Conservation (phyloP, 2,329 filamentous ascomycete species). For the Bipolaris bicolor region DNA sequence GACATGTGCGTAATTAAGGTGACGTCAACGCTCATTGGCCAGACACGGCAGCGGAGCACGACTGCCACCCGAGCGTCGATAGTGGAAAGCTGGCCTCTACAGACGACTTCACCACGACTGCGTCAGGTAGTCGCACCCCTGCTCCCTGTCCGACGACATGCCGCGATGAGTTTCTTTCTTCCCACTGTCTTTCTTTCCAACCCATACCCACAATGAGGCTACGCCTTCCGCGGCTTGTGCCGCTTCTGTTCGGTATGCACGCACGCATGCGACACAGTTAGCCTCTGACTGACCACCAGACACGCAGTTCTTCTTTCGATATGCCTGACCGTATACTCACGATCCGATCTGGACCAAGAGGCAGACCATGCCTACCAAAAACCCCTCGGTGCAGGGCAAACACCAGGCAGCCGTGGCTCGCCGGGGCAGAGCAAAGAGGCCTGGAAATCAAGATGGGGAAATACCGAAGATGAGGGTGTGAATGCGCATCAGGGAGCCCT, state of each 20-base stretch:
- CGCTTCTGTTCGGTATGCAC: conserved; percentile 44
- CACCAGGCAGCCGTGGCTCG: conserved; percentile 10
- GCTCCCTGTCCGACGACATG: conserved; percentile 26
- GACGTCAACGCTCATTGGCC: conserved; percentile 44
- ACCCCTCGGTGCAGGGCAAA: conserved; percentile 24
- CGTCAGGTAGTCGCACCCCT: conserved; percentile 20
- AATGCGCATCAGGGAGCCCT: conserved; percentile 27
- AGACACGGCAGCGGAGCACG: conserved; percentile 20
- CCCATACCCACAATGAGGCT: conserved; percentile 41
- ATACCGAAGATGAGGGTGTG: conserved; percentile 14
- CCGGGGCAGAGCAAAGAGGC: conserved; percentile 10
- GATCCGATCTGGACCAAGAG: conserved; percentile 28
- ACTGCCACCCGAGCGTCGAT: conserved; percentile 24
- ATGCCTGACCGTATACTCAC: conserved; percentile 34
- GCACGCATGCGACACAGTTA: conserved; percentile 8
- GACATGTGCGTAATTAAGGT: conserved; percentile 12
- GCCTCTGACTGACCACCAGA: conserved; percentile 30
- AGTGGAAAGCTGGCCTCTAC: conserved; percentile 46
- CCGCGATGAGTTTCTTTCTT: conserved; percentile 39
- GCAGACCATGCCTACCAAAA: conserved; percentile 33
- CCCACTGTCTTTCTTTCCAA: conserved; percentile 19
- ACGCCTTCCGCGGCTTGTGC: conserved; percentile 44
- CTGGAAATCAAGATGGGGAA: conserved; percentile 33
- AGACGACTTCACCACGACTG: conserved; percentile 31
- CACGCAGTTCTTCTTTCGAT: conserved; percentile 41